Evolutionary conservation across 495 filamentous ascomycete genomes (phyloP).

Genomic region (Staphylotrichum tortipilum): DNA sequence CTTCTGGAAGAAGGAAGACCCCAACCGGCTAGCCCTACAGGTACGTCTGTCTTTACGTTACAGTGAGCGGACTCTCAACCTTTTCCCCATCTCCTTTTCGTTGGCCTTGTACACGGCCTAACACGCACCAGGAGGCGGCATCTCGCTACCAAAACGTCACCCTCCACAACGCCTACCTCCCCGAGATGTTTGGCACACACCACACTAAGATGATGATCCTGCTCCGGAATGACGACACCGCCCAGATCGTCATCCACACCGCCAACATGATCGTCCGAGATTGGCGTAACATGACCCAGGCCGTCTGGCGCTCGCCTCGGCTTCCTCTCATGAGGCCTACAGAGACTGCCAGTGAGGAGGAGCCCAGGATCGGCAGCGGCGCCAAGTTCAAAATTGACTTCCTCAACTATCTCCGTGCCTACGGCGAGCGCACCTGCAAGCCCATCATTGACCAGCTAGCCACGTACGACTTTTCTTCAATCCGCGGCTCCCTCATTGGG

Average conservation of each 20-base stretch:
- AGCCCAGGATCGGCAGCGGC: constrained; percentile 47
- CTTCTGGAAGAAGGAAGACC: constrained; percentile 72
- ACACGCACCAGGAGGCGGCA: constrained; percentile 40
- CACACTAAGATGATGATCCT: constrained; percentile 75
- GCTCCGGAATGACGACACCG: constrained; percentile 64
- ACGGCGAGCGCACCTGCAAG: constrained; percentile 45
- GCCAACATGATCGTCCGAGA: constrained; percentile 82
- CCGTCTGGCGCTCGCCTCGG: constrained; percentile 69
- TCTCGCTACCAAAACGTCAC: constrained; percentile 57
- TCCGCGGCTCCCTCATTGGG: constrained; percentile 67
- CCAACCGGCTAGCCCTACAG: constrained; percentile 49
- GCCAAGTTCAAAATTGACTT: constrained; percentile 67
- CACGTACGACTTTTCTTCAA: constrained; percentile 58
- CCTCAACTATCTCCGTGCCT: constrained; percentile 61
- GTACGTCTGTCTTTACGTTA: constrained; percentile 32
- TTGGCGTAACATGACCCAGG: constrained; percentile 84
- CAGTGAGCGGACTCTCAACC: neutral
- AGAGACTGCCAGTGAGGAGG: neutral
- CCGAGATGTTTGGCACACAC: constrained; percentile 82
- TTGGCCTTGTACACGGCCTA: neutral
- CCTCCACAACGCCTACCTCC: constrained; percentile 69
- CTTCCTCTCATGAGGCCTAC: constrained; percentile 41
- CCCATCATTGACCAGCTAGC: constrained; percentile 47
- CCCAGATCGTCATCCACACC: constrained; percentile 79
- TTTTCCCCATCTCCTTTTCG: neutral